These are phyloP conservation scores for Colletotrichum sp. DNA, from an alignment of 2,329 filamentous ascomycete genomes.

Conservation along the genomic window DNA sequence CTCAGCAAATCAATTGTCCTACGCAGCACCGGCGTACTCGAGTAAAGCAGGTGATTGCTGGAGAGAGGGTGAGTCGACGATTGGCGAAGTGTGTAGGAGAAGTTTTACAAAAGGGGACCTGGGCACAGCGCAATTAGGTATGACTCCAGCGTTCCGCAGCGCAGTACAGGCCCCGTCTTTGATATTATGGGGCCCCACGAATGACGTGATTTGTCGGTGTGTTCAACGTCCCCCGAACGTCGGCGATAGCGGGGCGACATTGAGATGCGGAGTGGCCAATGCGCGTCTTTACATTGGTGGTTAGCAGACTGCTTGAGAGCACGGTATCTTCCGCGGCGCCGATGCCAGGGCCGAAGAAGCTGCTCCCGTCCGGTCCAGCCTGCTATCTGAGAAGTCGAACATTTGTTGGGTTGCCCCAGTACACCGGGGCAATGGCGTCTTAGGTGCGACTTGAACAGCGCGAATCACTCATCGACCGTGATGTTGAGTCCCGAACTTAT, in stretches of 20 bases:
- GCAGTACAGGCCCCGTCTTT: not conserved
- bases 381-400: not conserved
- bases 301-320: not conserved
- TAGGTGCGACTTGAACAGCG: not conserved
- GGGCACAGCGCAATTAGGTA: constrained; percentile 11
- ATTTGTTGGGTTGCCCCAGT: not conserved
- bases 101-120: constrained; percentile 2
- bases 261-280: not conserved
- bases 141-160: not conserved
- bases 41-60: constrained; percentile 10
- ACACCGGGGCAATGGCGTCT: not conserved
- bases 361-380: not conserved
- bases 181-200: not conserved
- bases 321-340: not conserved
- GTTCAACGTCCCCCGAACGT: not conserved
- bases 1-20: constrained; percentile 21
- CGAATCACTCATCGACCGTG: not conserved
- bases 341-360: not conserved
- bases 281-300: not conserved
- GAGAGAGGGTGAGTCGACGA: not conserved
- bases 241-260: constrained; percentile 10
- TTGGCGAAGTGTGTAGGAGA: not conserved
- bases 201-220: constrained; percentile 23
- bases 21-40: constrained; percentile 25
- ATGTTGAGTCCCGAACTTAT: not conserved